phyloP scores from a whole-genome alignment of 192 early-diverging fungal genomes.

The Entophlyctis helioformis region DNA sequence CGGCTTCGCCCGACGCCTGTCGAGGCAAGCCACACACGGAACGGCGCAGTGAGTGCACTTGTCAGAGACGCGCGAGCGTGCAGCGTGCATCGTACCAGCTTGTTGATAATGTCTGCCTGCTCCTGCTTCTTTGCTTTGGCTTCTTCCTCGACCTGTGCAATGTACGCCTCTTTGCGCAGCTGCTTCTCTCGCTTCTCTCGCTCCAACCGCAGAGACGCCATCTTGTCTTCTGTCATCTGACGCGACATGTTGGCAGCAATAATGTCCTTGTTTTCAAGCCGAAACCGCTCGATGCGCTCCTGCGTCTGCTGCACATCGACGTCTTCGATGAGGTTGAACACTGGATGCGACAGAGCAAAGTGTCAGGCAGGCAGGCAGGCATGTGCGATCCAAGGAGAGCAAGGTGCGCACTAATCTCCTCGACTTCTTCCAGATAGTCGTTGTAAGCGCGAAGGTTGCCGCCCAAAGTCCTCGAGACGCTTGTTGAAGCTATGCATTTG shows the following conservation, averaged over 20 bases:
- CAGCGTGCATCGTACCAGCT: constrained; percentile 36
- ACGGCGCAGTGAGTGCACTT: background rate
- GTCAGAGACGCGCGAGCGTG: background rate
- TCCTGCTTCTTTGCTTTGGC: constrained; percentile 49
- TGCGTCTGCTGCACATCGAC: constrained; percentile 77
- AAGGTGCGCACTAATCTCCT: constrained; percentile 58
- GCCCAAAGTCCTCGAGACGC: constrained; percentile 78
- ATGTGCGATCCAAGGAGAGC: background rate
- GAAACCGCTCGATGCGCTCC: constrained; percentile 60
- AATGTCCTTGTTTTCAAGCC: constrained; percentile 63
- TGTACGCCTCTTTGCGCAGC: constrained; percentile 56
- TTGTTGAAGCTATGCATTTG: constrained; percentile 63
- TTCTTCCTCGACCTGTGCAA: constrained; percentile 60
- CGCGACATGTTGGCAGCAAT: constrained; percentile 57
- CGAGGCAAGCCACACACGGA: background rate
- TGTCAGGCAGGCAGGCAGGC: background rate
- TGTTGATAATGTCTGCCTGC: constrained; percentile 57
- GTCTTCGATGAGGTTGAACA: constrained; percentile 75
- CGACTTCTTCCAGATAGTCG: constrained; percentile 84
- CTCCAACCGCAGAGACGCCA: constrained; percentile 13
- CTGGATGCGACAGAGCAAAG: constrained; percentile 11
- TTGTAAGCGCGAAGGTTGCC: constrained; percentile 61
- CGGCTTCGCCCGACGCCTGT: constrained; percentile 18
- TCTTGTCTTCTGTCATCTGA: constrained; percentile 29
- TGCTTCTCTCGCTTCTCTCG: constrained; percentile 41